Percentiles rank a stretch among this genome's conserved stretches.
phyloP scores from a whole-genome alignment of 1,139 yeast genomes.

The Hansenula sp. region DNA sequence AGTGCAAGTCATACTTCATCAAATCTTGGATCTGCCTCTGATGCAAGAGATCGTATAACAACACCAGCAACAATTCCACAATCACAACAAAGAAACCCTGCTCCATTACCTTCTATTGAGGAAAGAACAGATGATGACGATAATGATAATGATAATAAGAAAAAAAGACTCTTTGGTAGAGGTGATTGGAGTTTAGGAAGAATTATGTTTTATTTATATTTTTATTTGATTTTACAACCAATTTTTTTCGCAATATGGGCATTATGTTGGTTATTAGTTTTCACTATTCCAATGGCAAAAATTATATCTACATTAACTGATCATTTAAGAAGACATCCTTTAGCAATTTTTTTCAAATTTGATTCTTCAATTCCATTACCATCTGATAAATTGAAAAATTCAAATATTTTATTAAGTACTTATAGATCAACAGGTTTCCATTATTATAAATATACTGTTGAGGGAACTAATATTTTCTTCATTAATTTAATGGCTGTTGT shows the following conservation, averaged over 20 bases:
- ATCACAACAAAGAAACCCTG: constrained; percentile 9
- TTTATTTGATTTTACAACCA: constrained; percentile 70
- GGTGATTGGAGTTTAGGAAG: constrained; percentile 92
- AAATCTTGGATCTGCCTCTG: background rate
- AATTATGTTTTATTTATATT: constrained; percentile 68
- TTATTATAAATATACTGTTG: constrained; percentile 92
- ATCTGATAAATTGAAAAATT: constrained; percentile 29
- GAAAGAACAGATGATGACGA: constrained; percentile 20
- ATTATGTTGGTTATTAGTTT: constrained; percentile 77
- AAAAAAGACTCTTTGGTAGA: constrained; percentile 77
- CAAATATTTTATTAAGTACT: constrained; percentile 65
- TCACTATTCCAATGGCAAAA: constrained; percentile 92
- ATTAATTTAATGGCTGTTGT: constrained; percentile 81
- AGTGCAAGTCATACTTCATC: constrained; percentile 24
- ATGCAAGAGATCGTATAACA: background rate
- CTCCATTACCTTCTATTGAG: constrained; percentile 3
- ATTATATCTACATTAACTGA: constrained; percentile 60
- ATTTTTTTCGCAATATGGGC: constrained; percentile 50
- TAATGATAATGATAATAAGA: constrained; percentile 33
- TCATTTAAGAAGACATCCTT: constrained; percentile 86
- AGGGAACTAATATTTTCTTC: constrained; percentile 91
- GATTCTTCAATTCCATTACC: constrained; percentile 32
- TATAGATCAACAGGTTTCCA: constrained; percentile 89
- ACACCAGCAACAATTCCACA: background rate
- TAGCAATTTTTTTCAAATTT: constrained; percentile 69